These are phyloP conservation scores for Eimeria acervulina DNA, from an alignment of 169 alveolate species.

Conservation along the genomic window DNA sequence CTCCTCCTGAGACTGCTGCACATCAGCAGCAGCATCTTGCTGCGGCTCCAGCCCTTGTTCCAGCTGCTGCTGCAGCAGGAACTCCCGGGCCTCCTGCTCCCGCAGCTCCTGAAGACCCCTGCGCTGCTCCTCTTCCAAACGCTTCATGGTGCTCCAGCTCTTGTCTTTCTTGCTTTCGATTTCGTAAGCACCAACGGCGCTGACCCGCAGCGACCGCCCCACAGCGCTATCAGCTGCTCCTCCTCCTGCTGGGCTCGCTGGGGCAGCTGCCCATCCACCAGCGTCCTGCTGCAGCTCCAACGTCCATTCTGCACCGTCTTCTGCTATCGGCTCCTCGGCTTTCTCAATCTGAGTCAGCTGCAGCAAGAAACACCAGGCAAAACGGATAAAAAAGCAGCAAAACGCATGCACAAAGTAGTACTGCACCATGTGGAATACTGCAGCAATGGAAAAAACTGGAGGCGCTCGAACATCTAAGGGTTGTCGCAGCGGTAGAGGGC, in stretches of 20 bases:
- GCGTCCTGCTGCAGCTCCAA: constrained; percentile 56
- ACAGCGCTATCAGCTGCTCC: constrained; percentile 47
- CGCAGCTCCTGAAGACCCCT: constrained; percentile 66
- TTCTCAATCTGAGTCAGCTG: constrained; percentile 71
- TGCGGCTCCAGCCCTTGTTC: constrained; percentile 9
- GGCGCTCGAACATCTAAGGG: too few relatives aligned
- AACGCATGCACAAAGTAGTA: neutral
- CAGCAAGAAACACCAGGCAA: neutral
- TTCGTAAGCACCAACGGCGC: constrained; percentile 68
- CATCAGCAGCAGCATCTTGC: neutral
- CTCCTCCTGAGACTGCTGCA: neutral
- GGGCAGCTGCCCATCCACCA: neutral
- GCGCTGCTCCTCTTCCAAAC: constrained; percentile 65
- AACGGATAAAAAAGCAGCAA: neutral
- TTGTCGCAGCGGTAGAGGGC: too few relatives aligned
- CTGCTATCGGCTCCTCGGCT: constrained; percentile 27
- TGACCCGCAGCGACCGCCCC: constrained; percentile 54
- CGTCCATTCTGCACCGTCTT: constrained; percentile 38
- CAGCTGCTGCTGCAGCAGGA: constrained; percentile 69
- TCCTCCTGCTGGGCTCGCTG: constrained; percentile 31
- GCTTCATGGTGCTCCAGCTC: constrained; percentile 73
- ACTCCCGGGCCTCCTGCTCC: constrained; percentile 72
- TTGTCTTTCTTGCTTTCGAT: constrained; percentile 65
- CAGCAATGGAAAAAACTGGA: neutral
- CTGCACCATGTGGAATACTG: neutral